These are phyloP conservation scores for Detonula confervacea DNA, from an alignment of 352 stramenopile genomes.

Conservation along the genomic window DNA sequence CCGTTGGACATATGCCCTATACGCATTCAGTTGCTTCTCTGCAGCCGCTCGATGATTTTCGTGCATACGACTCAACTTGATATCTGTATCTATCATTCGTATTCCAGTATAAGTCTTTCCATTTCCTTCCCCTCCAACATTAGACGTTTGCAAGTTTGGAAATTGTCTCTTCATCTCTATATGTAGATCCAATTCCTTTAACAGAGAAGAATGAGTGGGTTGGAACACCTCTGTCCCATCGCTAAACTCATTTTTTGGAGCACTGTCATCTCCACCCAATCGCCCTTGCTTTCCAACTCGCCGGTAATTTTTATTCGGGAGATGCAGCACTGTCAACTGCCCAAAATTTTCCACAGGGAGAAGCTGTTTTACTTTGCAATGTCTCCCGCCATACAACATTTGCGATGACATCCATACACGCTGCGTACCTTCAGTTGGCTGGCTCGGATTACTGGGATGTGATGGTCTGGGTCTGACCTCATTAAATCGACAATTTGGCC, in stretches of 20 bases:
- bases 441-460: constrained; percentile 49
- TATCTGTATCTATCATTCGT: constrained; percentile 54
- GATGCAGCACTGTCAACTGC: constrained; percentile 53
- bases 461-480: constrained; percentile 65
- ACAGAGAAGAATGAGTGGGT: constrained; percentile 36
- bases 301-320: constrained; percentile 73
- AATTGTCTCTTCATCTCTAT: constrained; percentile 55
- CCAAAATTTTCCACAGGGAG: constrained; percentile 64
- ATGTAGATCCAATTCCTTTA: constrained; percentile 51
- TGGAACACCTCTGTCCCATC: constrained; percentile 57
- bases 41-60: constrained; percentile 24
- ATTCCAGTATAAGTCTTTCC: constrained; percentile 48
- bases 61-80: constrained; percentile 23
- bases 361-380: constrained; percentile 70
- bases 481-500: constrained; percentile 71
- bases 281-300: constrained; percentile 55
- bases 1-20: constrained; percentile 44
- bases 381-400: constrained; percentile 68
- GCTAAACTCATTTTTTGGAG: constrained; percentile 57
- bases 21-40: constrained; percentile 42
- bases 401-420: constrained; percentile 77
- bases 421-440: constrained; percentile 79
- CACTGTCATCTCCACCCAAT: constrained; percentile 43
- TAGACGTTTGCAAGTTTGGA: constrained; percentile 35
- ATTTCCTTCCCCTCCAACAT: constrained; percentile 30